These are phyloP conservation scores for Fulvia fulva DNA, from an alignment of 2,329 filamentous ascomycete genomes.

Conservation along the genomic window DNA sequence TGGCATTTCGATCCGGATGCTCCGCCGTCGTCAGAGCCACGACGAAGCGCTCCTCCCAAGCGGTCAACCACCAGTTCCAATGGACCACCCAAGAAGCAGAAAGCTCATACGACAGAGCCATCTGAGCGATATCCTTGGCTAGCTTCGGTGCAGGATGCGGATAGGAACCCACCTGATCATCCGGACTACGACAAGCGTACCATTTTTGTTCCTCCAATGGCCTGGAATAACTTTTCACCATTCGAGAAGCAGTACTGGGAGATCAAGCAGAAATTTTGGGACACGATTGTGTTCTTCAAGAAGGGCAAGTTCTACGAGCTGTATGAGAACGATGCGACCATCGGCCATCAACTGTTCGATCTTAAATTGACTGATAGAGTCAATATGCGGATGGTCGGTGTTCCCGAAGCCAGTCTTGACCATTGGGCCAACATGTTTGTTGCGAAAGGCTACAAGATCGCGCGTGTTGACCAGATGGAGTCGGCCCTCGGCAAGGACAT, in stretches of 20 bases:
- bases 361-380: conserved; percentile 96
- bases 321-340: conserved; percentile 94
- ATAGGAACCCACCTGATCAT: conserved; percentile 71
- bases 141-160: conserved; percentile 77
- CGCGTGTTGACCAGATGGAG: conserved; percentile 93
- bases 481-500: conserved; percentile 95
- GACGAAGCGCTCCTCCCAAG: conserved; percentile 33
- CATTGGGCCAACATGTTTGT: conserved; percentile 98
- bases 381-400: conserved; percentile 99
- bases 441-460: conserved; percentile 96
- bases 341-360: conserved; percentile 94
- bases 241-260: conserved; percentile 99
- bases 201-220: conserved; percentile 78
- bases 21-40: conserved; percentile 48
- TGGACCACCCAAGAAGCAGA: conserved; percentile 46
- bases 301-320: conserved; percentile 99
- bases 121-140: conserved; percentile 88
- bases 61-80: conserved; percentile 24
- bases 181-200: conserved; percentile 89
- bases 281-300: conserved; percentile 98
- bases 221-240: conserved; percentile 78
- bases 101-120: conserved; percentile 76
- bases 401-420: conserved; percentile 91
- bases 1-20: conserved; percentile 72
- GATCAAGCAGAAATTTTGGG: conserved; percentile 97